These are phyloP conservation scores for Globisporangium recalcitrans DNA, from an alignment of 352 stramenopile species.

Conservation along the genomic window DNA sequence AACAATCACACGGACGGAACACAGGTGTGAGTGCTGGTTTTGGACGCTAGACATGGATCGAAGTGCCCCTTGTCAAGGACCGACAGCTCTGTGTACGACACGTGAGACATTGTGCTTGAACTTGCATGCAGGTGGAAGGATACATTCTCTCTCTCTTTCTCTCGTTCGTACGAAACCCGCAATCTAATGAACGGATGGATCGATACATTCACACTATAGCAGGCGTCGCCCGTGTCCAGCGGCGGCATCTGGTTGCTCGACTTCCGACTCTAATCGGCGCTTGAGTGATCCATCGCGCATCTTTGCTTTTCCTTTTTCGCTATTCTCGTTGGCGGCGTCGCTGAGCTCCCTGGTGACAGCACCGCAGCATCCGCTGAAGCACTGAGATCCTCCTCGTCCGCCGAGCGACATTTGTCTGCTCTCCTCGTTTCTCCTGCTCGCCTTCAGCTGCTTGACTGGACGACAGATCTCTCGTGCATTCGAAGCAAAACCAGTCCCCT, in stretches of 20 bases:
- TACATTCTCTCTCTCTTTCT: no score
- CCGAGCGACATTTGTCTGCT: neutral
- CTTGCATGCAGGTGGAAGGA: no score
- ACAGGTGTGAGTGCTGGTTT: neutral
- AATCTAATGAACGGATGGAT: no score
- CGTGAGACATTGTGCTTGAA: no score
- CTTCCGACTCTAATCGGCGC: slow-evolving; percentile 39
- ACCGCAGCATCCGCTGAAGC: slow-evolving; percentile 14
- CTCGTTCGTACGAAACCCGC: no score
- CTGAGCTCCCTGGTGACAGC: slow-evolving; percentile 8
- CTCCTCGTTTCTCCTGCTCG: slow-evolving; percentile 21
- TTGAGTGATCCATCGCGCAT: slow-evolving; percentile 48
- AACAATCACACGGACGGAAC: neutral
- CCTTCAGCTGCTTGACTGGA: slow-evolving; percentile 27
- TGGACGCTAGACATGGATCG: no score
- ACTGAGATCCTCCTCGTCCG: slow-evolving; percentile 8
- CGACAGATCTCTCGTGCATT: slow-evolving; percentile 40
- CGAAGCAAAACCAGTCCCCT: slow-evolving; percentile 76
- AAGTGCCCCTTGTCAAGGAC: no score
- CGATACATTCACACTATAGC: no score
- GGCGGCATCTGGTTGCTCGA: neutral
- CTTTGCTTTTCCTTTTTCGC: slow-evolving; percentile 56
- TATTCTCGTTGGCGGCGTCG: slow-evolving; percentile 24
- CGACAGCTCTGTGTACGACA: no score
- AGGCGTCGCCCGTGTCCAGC: no score